Evolutionary conservation across 208 protist species (phyloP).

Genomic region (Porcisia hertigi): DNA sequence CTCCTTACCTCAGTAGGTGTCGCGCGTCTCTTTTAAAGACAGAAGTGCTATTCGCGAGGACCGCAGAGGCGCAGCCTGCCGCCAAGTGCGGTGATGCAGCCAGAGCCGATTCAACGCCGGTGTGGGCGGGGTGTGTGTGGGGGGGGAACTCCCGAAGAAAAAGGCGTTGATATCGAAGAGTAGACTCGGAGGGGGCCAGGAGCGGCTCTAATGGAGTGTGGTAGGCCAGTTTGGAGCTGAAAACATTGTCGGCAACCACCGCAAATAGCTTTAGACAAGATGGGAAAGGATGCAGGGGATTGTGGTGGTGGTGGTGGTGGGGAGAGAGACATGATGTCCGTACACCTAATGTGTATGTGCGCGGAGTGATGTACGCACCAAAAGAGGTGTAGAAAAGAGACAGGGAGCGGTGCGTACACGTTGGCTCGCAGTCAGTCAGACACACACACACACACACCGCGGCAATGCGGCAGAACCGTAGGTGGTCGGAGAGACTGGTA

Average conservation of each 20-base stretch:
- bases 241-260: background rate
- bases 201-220: background rate
- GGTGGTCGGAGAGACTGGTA: background rate
- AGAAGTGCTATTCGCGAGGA: background rate
- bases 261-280: no score
- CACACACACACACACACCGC: background rate
- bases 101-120: background rate
- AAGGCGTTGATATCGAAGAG: background rate
- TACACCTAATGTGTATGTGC: background rate
- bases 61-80: background rate
- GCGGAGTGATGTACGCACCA: background rate
- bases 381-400: no score
- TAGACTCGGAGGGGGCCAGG: background rate
- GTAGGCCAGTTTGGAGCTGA: background rate
- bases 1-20: background rate
- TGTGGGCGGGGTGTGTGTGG: no score
- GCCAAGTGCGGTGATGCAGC: background rate
- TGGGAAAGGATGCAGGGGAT: background rate
- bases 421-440: background rate
- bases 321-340: background rate
- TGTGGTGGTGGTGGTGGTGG: background rate
- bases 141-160: background rate
- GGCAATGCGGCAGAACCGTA: background rate
- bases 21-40: background rate
- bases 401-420: no score